Evolutionary conservation across 176 grass and related monocot genomes (phyloP).

Genomic region (Melocanna baccifera): DNA sequence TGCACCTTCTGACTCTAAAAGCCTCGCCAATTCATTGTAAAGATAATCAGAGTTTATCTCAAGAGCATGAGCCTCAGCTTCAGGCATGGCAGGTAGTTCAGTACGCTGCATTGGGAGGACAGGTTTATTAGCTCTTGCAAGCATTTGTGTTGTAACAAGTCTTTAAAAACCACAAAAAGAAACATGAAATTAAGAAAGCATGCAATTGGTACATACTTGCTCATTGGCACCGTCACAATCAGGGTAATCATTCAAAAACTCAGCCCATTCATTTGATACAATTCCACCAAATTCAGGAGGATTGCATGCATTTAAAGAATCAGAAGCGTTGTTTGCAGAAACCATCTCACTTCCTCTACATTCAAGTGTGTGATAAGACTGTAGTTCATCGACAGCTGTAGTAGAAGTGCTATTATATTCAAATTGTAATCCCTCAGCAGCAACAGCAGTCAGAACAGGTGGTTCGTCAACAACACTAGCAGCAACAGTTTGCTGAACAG

Average conservation of each 20-base stretch:
- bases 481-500: neutral
- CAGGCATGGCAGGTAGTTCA: constrained; percentile 38
- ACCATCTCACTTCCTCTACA: constrained; percentile 16
- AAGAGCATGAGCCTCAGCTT: constrained; percentile 34
- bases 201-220: neutral
- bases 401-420: neutral
- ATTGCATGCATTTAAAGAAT: neutral
- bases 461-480: neutral
- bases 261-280: constrained; percentile 46
- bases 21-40: constrained; percentile 43
- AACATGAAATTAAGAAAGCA: neutral
- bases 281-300: constrained; percentile 47
- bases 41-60: constrained; percentile 31
- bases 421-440: neutral
- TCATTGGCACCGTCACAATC: neutral
- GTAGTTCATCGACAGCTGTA: neutral
- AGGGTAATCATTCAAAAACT: constrained; percentile 43
- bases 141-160: neutral
- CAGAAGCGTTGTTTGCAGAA: constrained; percentile 12
- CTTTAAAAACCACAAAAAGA: neutral
- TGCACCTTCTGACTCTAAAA: constrained; percentile 7
- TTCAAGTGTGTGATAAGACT: neutral
- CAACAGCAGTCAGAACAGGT: neutral
- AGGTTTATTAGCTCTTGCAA: neutral
- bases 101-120: constrained; percentile 29